Evolutionary conservation across 805 yeast genomes (phyloP), one percentile per base, ranked within the genome.

Genomic region (Saccharomycopsis microspora): DNA sequence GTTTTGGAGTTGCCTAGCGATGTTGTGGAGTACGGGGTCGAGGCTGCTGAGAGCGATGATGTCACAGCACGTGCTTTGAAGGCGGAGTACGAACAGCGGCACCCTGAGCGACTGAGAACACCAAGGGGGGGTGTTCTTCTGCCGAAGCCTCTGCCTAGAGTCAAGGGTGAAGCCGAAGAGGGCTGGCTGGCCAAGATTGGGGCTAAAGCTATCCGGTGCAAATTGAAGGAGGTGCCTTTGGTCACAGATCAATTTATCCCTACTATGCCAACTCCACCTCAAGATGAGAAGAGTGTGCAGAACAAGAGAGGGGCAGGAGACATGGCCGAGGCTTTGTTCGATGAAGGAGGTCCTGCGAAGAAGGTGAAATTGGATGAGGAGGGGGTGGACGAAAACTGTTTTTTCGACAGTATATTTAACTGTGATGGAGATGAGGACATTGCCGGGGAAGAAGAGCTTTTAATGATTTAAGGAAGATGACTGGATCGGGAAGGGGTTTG

Each of bases 241-340:
- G 45, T 52, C 31, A 50, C 40, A 32, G 53, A 50, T 11, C 39
- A 41, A 5, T 10, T 50, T 5, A 42, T 50, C n/a, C 49, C 55
- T 5, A 50, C 50, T 10, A 50, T 50, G 47, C 54, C 54, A 35
- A 52, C 55, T 5, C 55, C 55, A 3, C 55, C 55, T 3, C 51
- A 47, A 34, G 55, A 52, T 39, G 45, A 46, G 6, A 51, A 51
- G 42, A 32, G 43, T 41, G 44, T 30, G 8, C 8, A 8, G 36
- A 34, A 8, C 8, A 34, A 8, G 29, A 41, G 31, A 19, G 43
- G 9, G 29, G 38, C 38, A 11, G 37, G 3, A 30, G 43, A 10
- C 3, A 27, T 5, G 8, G 27, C 8, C 29, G 28, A 9, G n/a
- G 46, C 33, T 7, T 5, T 32, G 27, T 30, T 32, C 32, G 19